phyloP scores from a whole-genome alignment of 495 filamentous ascomycete genomes.

The Neurospora hispaniola region DNA sequence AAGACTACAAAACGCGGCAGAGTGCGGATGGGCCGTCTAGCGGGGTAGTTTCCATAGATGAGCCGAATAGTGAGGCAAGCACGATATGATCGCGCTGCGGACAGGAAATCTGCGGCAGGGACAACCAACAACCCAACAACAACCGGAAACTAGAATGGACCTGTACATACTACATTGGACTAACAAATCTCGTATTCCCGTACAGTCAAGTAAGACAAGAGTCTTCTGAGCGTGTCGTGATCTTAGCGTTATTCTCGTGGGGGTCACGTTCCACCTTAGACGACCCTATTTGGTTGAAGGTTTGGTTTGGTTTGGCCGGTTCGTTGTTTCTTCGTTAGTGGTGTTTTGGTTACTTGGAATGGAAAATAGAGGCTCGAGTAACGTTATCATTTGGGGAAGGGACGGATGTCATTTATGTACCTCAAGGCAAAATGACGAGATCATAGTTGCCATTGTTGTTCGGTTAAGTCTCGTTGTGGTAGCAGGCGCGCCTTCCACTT shows the following conservation, averaged over 20 bases:
- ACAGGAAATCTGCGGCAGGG: not conserved
- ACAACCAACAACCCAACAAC: not conserved
- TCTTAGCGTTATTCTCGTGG: not conserved
- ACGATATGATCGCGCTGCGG: not conserved
- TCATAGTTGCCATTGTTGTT: not conserved
- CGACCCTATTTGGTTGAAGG: not conserved
- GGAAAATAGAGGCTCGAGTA: not conserved
- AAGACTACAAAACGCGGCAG: not conserved
- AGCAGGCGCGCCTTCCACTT: no score
- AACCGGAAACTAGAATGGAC: not conserved
- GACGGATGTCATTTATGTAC: no score
- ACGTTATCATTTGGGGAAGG: not conserved
- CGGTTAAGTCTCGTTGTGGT: no score
- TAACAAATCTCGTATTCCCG: not conserved
- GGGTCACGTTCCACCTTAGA: not conserved
- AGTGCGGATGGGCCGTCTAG: not conserved
- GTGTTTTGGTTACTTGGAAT: no score
- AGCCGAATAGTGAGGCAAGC: not conserved
- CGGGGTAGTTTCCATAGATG: not conserved
- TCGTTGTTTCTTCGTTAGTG: no score
- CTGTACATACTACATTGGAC: not conserved
- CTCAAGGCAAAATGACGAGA: no score
- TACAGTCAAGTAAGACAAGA: not conserved
- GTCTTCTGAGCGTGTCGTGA: not conserved
- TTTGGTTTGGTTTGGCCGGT: no score